Evolutionary conservation across 2,329 filamentous ascomycete genomes (phyloP).

Genomic region (Botrytis fabae): DNA sequence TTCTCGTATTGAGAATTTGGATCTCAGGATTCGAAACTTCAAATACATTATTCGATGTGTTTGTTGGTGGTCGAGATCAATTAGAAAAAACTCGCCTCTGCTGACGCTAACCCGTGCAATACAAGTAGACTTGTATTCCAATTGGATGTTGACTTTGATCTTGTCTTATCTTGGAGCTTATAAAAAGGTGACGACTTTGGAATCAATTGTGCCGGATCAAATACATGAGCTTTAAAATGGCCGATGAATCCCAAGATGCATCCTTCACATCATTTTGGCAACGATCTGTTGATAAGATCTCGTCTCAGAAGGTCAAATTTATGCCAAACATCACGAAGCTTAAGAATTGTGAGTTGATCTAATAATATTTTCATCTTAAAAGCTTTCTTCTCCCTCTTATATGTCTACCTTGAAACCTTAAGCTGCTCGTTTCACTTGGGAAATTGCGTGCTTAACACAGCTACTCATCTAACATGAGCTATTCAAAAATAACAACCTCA

Average conservation of each 20-base stretch:
- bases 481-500: neutral
- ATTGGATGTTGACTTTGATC: neutral
- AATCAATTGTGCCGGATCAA: neutral
- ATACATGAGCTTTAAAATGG: neutral
- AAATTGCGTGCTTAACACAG: neutral
- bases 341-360: neutral
- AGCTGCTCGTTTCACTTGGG: neutral
- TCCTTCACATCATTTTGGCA: constrained; percentile 27
- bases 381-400: neutral
- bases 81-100: neutral
- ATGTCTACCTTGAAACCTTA: neutral
- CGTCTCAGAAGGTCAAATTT: constrained; percentile 24
- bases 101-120: neutral
- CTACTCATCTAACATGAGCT: neutral
- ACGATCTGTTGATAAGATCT: constrained; percentile 22
- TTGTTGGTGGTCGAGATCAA: neutral
- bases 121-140: neutral
- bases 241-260: constrained; percentile 8
- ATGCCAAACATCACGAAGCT: constrained; percentile 22
- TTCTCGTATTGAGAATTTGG: neutral
- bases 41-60: neutral
- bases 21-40: neutral
- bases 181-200: neutral
- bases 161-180: neutral
- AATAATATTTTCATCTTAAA: neutral